Base-by-base conservation (phyloP, 257 asterid species). In the Solanum pinnatisectum region DNA sequence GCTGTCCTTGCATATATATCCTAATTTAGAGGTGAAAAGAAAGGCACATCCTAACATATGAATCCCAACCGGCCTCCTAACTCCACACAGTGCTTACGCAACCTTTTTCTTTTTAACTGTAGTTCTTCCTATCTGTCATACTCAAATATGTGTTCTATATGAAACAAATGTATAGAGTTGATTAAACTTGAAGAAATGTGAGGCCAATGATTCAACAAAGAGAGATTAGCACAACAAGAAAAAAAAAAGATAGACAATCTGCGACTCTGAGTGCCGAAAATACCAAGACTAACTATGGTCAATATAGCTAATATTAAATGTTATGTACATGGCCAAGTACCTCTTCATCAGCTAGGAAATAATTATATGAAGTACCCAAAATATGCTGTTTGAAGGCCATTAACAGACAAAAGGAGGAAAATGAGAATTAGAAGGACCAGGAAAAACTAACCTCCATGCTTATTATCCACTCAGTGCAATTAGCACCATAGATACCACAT, bases 401-500 rank as follows among this genome's bases (percentile, higher is more conserved):
- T 6, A 42, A 77, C 78, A 87, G 76, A 85, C 59, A 88, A 84
- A 87, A 87, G 73, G 25, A 35, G 18, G 56, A 84, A 76, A 13
- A 22, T 20, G 85, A 65, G 84, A 18, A 49, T 74, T 35, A 60
- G 46, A 84, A 39, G 65, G 76, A 44, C 15, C 11, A 56, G 60
- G n/a, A 68, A 84, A 60, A 14, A 46, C 25, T 37, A 90, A 96
- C 99, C 99, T 97, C 95, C 99, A 96, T 97, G 90, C 98, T 95
- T 89, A 97, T 94, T 91, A 97, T 91, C 99, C 99, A 97, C 94
- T 97, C 96, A 68, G 99, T 59, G 71, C 91, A 93, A 90, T 97
- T 97, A 89, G 95, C 96, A 37, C 99, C 99, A 92, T 94, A 97
- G 74, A 97, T 96, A 89, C 99, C 99, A 89, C 99, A 97, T 37